Conservation (phyloP, 306 rosid genomes). For the Comarum palustre region DNA sequence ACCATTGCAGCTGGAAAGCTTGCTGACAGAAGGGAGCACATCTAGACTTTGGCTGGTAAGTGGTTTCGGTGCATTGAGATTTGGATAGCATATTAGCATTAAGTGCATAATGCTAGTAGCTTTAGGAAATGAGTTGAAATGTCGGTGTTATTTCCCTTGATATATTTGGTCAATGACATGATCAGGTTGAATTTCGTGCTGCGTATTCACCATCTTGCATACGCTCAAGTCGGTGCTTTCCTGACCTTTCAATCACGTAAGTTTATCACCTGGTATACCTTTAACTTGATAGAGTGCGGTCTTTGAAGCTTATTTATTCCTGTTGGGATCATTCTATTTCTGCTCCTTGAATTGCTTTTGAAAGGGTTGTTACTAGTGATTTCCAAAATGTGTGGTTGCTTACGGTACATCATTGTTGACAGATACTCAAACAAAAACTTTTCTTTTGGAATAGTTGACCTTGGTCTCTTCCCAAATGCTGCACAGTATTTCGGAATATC, state of each 20-base stretch:
- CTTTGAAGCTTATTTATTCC: neutral
- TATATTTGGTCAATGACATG: constrained; percentile 12
- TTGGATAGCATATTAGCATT: too few relatives aligned
- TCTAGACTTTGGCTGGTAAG: constrained; percentile 81
- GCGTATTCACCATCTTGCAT: constrained; percentile 66
- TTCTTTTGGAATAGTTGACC: constrained; percentile 83
- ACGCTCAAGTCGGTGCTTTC: constrained; percentile 68
- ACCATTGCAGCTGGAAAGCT: constrained; percentile 82
- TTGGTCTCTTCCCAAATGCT: constrained; percentile 92
- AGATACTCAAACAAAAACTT: constrained; percentile 85
- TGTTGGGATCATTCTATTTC: neutral
- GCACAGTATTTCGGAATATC: constrained; percentile 79
- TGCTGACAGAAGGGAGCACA: constrained; percentile 80
- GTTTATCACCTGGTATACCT: constrained; percentile 31
- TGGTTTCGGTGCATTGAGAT: constrained; percentile 1
- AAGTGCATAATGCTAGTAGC: neutral
- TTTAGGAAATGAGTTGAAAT: neutral
- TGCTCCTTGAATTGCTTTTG: neutral
- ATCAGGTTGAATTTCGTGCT: constrained; percentile 72
- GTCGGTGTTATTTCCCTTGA: neutral
- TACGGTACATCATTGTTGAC: constrained; percentile 27
- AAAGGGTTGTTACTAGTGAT: neutral
- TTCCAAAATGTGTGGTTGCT: constrained; percentile 8
- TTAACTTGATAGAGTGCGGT: neutral
- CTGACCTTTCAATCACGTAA: constrained; percentile 85